Conservation (phyloP, 2,329 filamentous ascomycete species). For the Apiospora koreana region DNA sequence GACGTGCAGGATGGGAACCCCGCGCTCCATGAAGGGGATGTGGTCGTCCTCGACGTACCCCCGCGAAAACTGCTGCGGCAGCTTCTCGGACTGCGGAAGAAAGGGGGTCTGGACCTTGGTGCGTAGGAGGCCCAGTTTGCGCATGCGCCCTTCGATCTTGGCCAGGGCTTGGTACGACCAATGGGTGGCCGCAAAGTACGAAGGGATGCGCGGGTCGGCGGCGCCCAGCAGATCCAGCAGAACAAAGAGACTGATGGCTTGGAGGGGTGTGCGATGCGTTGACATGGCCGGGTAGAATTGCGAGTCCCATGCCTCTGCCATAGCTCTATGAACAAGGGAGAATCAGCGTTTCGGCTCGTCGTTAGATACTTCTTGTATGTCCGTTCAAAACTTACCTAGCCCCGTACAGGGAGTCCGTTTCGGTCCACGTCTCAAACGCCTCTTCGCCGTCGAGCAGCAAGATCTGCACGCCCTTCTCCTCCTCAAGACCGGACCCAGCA, state of each 20-base stretch:
- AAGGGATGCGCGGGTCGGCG: constrained; percentile 69
- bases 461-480: constrained; percentile 83
- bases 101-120: constrained; percentile 55
- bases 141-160: constrained; percentile 71
- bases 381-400: constrained; percentile 58
- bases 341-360: not conserved
- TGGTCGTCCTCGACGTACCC: constrained; percentile 81
- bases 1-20: constrained; percentile 86
- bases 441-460: constrained; percentile 92
- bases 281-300: constrained; percentile 69
- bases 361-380: not conserved
- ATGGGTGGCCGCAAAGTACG: constrained; percentile 87
- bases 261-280: constrained; percentile 72
- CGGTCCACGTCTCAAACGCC: constrained; percentile 80
- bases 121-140: constrained; percentile 60
- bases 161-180: constrained; percentile 88
- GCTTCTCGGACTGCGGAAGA: constrained; percentile 64
- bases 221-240: constrained; percentile 87
- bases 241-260: constrained; percentile 83
- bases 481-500: constrained; percentile 60
- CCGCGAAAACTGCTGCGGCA: constrained; percentile 44
- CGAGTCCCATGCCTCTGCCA: constrained; percentile 81
- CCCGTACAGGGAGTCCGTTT: constrained; percentile 84
- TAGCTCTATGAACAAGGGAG: constrained; percentile 44
- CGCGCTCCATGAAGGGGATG: constrained; percentile 82